Evolutionary conservation across 495 filamentous ascomycete genomes (phyloP).

Genomic region (Trichoderma parareesei): DNA sequence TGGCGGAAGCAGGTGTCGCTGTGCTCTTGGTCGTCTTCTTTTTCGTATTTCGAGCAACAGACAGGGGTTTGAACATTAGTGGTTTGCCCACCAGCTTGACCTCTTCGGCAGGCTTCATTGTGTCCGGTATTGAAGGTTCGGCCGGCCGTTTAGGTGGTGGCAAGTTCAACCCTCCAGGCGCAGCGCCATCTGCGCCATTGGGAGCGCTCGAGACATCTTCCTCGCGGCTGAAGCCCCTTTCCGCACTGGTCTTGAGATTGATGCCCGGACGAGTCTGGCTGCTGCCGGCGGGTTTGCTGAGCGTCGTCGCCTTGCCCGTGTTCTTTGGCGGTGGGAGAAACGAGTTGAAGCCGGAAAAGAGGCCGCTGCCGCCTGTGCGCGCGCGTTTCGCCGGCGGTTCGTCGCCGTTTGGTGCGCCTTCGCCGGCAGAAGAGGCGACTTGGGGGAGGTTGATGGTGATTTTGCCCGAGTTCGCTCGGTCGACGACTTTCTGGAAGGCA

Average conservation of each 20-base stretch:
- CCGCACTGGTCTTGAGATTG: constrained; percentile 69
- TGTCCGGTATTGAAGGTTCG: constrained; percentile 35
- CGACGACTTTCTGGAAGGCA: constrained; percentile 64
- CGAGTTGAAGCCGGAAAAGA: constrained; percentile 72
- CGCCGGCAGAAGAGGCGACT: constrained; percentile 28
- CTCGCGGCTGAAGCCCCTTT: constrained; percentile 67
- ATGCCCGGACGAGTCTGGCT: constrained; percentile 41
- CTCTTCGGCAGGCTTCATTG: constrained; percentile 44
- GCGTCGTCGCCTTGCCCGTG: constrained; percentile 23
- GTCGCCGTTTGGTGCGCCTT: constrained; percentile 26
- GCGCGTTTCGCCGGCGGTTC: constrained; percentile 66
- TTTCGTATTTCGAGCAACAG: constrained; percentile 59
- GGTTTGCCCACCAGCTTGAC: constrained; percentile 67
- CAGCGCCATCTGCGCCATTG: constrained; percentile 12
- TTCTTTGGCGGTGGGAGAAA: constrained; percentile 83
- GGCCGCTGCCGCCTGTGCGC: constrained; percentile 44
- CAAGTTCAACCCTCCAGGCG: constrained; percentile 18
- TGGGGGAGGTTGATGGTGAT: constrained; percentile 69
- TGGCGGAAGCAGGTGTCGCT: constrained; percentile 7
- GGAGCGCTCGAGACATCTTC: constrained; percentile 22
- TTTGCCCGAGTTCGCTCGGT: constrained; percentile 70
- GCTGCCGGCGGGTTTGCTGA: constrained; percentile 26
- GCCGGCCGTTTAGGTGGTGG: constrained; percentile 20
- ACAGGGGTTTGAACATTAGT: constrained; percentile 82
- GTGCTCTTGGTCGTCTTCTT: constrained; percentile 45